Evolutionary conservation across 768 basidiomycete genomes (phyloP).

Genomic region (Amanita brunnescens): DNA sequence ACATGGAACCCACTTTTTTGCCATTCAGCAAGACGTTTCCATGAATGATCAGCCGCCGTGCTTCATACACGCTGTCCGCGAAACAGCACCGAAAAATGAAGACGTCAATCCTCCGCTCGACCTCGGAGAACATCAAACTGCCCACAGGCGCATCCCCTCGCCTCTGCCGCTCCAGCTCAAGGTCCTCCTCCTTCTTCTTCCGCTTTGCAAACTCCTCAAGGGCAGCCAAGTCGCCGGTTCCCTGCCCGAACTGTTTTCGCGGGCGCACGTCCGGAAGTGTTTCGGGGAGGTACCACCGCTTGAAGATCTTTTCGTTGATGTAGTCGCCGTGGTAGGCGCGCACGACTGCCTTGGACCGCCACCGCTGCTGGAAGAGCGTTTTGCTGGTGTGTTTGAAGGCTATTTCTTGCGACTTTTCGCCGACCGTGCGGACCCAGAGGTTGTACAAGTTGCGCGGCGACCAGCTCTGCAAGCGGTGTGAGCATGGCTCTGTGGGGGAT

Average conservation of each 20-base stretch:
- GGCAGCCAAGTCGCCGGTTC: slow-evolving; percentile 31
- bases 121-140: slow-evolving; percentile 89
- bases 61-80: slow-evolving; percentile 83
- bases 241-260: slow-evolving; percentile 29
- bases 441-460: slow-evolving; percentile 82
- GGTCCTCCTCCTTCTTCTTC: slow-evolving; percentile 38
- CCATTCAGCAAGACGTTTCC: slow-evolving; percentile 88
- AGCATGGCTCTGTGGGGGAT: neutral
- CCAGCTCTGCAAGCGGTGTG: slow-evolving; percentile 63
- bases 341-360: slow-evolving; percentile 77
- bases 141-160: slow-evolving; percentile 83
- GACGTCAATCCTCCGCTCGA: slow-evolving; percentile 92
- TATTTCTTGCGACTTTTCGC: slow-evolving; percentile 36
- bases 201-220: slow-evolving; percentile 55
- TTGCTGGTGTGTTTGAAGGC: slow-evolving; percentile 46
- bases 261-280: slow-evolving; percentile 82
- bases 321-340: slow-evolving; percentile 95
- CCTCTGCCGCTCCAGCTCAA: slow-evolving; percentile 42
- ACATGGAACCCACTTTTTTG: slow-evolving; percentile 63
- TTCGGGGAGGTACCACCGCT: slow-evolving; percentile 87
- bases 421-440: slow-evolving; percentile 69
- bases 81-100: slow-evolving; percentile 88
- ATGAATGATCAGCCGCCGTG: slow-evolving; percentile 76
- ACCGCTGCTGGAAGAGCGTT: slow-evolving; percentile 87
- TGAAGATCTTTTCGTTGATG: slow-evolving; percentile 89